Base-by-base conservation (phyloP, 177 flowering plant species). In the Viscum album region DNA sequence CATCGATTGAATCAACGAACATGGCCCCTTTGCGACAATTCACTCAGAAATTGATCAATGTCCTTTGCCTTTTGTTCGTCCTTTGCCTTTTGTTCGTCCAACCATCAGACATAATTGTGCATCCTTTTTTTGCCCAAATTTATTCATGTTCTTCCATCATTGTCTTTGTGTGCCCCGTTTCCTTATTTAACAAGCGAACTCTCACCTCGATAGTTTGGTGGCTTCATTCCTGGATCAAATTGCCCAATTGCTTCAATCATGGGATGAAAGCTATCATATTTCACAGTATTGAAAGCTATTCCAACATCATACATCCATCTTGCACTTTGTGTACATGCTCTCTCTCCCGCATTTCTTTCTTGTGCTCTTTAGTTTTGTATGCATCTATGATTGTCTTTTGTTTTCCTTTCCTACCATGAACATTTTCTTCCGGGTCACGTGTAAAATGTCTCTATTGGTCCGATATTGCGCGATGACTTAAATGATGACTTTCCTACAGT, bases 21-120 rank as follows among this genome's bases (percentile, higher is more conserved):
- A 60, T 43, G 0, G 45, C 28, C 21, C 62, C 67, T 0, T 1
- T 17, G 1, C 35, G 36, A 61, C 29, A 52, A 59, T 72, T 52
- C 26, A 68, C 47, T 7, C 67, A 31, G 35, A 72, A 67, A 35
- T 67, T 67, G 0, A 60, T 72, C 4, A 67, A 7, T 17, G 37
- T 35, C 26, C 34, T 33, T n/a, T 16, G 1, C 0, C n/a, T n/a
- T n/a, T n/a, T n/a, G n/a, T n/a, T n/a, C n/a, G n/a, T n/a, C n/a
- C n/a, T n/a, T n/a, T n/a, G 1, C 4, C 26, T 32, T 30, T 11
- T 41, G 23, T 67, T 35, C 0, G 30, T 67, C 70, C 75, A 72
- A 11, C 68, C 73, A 72, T 67, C 35, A 10, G 67, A 67, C 75
- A 72, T 45, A 43, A 72, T 61, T 15, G 66, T 28, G 29, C 70